phyloP scores from a whole-genome alignment of 768 basidiomycete species.

The Kwoniella newhampshirensis region DNA sequence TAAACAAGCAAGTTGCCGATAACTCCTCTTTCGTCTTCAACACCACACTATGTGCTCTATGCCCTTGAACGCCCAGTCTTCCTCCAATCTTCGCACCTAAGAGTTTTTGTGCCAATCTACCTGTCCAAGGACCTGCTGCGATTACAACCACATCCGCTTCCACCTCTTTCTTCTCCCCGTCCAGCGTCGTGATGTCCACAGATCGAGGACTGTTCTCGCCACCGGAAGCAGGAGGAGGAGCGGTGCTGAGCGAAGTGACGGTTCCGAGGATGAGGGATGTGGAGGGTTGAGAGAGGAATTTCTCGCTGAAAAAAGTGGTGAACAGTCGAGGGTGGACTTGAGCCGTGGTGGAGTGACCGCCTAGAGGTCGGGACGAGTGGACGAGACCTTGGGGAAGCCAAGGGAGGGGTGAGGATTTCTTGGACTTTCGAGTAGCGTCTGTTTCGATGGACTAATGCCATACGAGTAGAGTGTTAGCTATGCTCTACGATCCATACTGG shows the following conservation, averaged over 20 bases:
- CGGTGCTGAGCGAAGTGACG: conserved; percentile 24
- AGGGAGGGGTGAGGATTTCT: conserved; percentile 26
- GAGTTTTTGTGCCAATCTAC: conserved; percentile 57
- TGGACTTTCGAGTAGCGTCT: conserved; percentile 37
- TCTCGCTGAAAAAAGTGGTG: conserved; percentile 41
- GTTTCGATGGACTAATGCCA: conserved; percentile 36
- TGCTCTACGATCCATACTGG: too few species aligned
- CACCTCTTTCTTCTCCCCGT: conserved; percentile 5
- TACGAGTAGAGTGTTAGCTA: neutral
- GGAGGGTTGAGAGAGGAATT: conserved; percentile 35
- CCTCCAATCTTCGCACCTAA: conserved; percentile 43
- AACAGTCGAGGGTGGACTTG: conserved; percentile 52
- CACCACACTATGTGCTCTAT: conserved; percentile 54
- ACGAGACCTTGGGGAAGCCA: conserved; percentile 46
- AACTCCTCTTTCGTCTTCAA: conserved; percentile 55
- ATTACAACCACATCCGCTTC: conserved; percentile 69
- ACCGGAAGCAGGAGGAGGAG: too few species aligned
- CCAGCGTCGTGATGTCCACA: neutral
- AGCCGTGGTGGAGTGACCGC: conserved; percentile 42
- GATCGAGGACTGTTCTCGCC: neutral
- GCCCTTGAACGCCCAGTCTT: conserved; percentile 45
- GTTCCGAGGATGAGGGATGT: conserved; percentile 40
- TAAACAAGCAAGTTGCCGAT: conserved; percentile 78
- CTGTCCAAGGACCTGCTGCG: conserved; percentile 84
- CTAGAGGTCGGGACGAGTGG: conserved; percentile 41